Conservation (phyloP, 805 yeast species). For the Hanseniaspora jakobsenii region DNA sequence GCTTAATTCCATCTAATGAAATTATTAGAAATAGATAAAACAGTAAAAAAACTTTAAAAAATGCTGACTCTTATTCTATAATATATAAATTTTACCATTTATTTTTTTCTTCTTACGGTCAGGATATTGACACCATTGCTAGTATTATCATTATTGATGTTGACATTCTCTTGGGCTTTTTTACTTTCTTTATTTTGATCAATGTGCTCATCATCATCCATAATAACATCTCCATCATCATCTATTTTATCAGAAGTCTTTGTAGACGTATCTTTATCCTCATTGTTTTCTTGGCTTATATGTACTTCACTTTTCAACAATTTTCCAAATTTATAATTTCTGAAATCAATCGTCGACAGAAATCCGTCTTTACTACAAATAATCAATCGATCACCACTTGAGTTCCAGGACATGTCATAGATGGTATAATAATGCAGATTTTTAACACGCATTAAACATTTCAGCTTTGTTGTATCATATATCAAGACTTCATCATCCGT, state of each 20-base stretch:
- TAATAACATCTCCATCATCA: too few relatives aligned
- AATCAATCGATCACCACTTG: slow-evolving; percentile 57
- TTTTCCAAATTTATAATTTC: slow-evolving; percentile 4
- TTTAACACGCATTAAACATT: slow-evolving; percentile 62
- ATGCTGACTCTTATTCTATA: too few relatives aligned
- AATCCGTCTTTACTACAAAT: slow-evolving; percentile 88
- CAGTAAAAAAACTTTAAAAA: too few relatives aligned
- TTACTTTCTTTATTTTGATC: too few relatives aligned
- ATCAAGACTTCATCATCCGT: slow-evolving; percentile 74
- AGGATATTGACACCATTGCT: slow-evolving; percentile 17
- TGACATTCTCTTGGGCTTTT: background rate
- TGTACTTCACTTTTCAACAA: background rate
- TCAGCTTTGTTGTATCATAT: slow-evolving; percentile 61
- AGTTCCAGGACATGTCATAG: slow-evolving; percentile 79
- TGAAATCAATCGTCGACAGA: slow-evolving; percentile 41
- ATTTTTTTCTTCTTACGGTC: slow-evolving; percentile 17
- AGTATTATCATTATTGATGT: too few relatives aligned
- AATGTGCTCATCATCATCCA: too few relatives aligned
- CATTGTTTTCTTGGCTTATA: slow-evolving; percentile 15
- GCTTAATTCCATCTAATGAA: too few relatives aligned
- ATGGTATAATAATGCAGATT: slow-evolving; percentile 80
- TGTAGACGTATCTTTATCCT: background rate
- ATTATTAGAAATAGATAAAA: too few relatives aligned
- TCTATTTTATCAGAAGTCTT: background rate
- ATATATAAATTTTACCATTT: background rate